These are phyloP conservation scores for Wallacemonas sp. DNA, from an alignment of 208 protist species.

Conservation along the genomic window DNA sequence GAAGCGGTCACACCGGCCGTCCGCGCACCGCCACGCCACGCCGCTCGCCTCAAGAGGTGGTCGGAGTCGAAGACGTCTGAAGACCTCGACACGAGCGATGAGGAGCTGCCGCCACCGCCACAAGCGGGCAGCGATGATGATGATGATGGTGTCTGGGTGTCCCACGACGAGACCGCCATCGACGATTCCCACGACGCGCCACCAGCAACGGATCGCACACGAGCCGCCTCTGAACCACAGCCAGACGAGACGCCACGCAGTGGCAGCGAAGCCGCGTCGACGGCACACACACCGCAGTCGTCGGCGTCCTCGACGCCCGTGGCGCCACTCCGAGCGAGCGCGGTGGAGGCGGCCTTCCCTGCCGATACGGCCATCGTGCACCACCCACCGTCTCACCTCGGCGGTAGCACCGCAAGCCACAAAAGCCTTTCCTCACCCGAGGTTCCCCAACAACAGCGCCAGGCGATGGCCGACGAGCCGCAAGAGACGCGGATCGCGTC, in stretches of 20 bases:
- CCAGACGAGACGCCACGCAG: background rate
- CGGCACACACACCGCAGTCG: too few species aligned
- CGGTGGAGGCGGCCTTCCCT: background rate
- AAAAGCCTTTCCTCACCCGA: background rate
- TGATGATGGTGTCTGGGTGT: too few species aligned
- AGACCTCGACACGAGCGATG: background rate
- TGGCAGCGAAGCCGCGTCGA: background rate
- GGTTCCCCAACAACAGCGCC: background rate
- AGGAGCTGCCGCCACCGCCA: too few species aligned
- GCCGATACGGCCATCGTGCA: background rate
- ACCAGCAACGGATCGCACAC: background rate
- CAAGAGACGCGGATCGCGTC: background rate
- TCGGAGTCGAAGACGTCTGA: background rate
- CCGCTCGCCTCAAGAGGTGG: too few species aligned
- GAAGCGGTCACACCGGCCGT: too few species aligned
- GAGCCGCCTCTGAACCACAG: too few species aligned
- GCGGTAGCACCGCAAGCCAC: background rate
- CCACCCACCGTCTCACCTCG: background rate
- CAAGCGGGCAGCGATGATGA: too few species aligned
- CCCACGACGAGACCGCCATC: too few species aligned
- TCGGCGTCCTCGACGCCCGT: too few species aligned
- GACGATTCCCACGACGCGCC: background rate
- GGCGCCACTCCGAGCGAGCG: background rate
- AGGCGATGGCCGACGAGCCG: background rate
- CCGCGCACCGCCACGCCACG: too few species aligned